These are phyloP conservation scores for Hordeum marinum DNA, from an alignment of 176 grass and related monocot species.

Conservation along the genomic window DNA sequence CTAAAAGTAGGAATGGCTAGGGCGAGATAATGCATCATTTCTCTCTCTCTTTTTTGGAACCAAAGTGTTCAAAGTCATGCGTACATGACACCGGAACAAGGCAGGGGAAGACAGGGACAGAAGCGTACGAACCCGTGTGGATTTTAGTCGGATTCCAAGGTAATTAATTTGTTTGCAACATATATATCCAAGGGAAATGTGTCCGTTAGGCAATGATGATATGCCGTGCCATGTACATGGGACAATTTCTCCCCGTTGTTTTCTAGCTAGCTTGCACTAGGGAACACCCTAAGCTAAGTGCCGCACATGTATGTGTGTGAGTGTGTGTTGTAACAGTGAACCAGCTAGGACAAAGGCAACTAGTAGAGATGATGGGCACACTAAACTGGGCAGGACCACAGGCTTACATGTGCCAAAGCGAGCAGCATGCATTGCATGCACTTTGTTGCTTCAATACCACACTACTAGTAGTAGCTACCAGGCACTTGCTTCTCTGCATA, in stretches of 20 bases:
- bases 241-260: conserved; percentile 15
- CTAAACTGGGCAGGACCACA: conserved; percentile 37
- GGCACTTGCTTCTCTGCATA: not conserved
- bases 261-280: not conserved
- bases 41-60: not conserved
- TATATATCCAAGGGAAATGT: not conserved
- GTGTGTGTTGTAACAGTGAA: not conserved
- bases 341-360: not conserved
- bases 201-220: not conserved
- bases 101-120: not conserved
- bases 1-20: not conserved
- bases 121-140: not conserved
- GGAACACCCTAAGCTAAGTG: conserved; percentile 11
- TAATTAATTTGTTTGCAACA: not conserved
- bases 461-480: not conserved
- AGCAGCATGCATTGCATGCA: conserved; percentile 12
- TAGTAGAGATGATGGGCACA: conserved; percentile 15
- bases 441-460: conserved; percentile 26
- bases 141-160: not conserved
- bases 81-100: not conserved
- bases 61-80: not conserved
- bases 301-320: not conserved
- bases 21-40: not conserved
- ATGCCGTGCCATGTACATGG: conserved; percentile 16
- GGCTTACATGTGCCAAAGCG: conserved; percentile 22